These are phyloP conservation scores for rapeseed (Brassica napus) DNA, from an alignment of 345 rosid species.

Conservation along the genomic window DNA sequence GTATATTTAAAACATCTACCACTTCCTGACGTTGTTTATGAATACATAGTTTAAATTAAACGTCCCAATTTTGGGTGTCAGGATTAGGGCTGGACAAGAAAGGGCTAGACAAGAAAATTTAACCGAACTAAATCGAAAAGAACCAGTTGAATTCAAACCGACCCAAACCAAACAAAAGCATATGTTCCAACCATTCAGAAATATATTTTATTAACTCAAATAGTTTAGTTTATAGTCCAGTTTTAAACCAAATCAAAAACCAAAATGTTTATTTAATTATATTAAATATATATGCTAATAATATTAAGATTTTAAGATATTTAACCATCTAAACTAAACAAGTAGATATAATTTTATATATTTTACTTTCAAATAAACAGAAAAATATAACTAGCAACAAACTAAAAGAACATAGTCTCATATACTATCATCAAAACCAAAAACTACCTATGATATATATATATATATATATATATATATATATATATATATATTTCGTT, in stretches of 20 bases:
- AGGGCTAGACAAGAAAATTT: not conserved
- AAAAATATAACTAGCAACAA: too few relatives aligned
- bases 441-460: too few relatives aligned
- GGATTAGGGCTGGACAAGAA: not conserved
- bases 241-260: not conserved
- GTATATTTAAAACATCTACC: too few relatives aligned
- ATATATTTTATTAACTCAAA: too few relatives aligned
- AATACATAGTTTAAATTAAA: not conserved
- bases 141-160: not conserved
- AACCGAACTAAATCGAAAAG: not conserved
- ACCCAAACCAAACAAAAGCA: not conserved
- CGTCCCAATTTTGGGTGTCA: not conserved
- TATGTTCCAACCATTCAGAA: not conserved
- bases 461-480: too few relatives aligned
- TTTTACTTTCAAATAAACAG: too few relatives aligned
- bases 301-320: not conserved
- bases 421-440: not conserved
- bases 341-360: too few relatives aligned
- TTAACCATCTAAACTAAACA: not conserved
- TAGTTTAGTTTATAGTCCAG: too few relatives aligned
- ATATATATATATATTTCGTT: too few relatives aligned
- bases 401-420: too few relatives aligned
- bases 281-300: too few relatives aligned
- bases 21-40: not conserved
- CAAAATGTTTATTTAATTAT: too few relatives aligned